Conservation (phyloP, 371 early-diverging fungal genomes). For the Antonospora locustae region DNA sequence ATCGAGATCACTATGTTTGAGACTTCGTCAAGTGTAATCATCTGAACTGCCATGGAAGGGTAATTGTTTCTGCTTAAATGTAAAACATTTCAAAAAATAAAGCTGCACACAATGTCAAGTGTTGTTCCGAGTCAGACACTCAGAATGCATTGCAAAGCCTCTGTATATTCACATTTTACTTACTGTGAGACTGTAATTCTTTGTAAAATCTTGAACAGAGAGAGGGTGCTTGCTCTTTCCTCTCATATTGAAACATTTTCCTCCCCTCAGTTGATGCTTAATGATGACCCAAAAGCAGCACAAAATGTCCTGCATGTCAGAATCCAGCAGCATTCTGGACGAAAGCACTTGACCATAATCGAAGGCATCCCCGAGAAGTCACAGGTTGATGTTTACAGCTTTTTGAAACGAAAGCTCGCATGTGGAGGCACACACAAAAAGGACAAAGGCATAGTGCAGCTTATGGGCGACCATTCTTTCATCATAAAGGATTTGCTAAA, state of each 20-base stretch:
- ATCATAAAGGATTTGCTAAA: neutral
- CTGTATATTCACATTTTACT: too few relatives aligned
- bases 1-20: conserved; percentile 28
- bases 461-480: conserved; percentile 28
- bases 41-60: conserved; percentile 7
- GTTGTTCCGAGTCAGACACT: too few relatives aligned
- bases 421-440: conserved; percentile 29
- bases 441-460: conserved; percentile 13
- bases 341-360: conserved; percentile 35
- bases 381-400: conserved; percentile 5
- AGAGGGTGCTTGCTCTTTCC: too few relatives aligned
- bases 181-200: too few relatives aligned
- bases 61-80: neutral
- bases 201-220: too few relatives aligned
- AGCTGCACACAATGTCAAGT: neutral
- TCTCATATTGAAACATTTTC: too few relatives aligned
- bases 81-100: neutral
- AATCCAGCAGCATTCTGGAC: conserved; percentile 30
- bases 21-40: conserved; percentile 37
- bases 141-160: too few relatives aligned
- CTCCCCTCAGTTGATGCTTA: too few relatives aligned
- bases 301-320: conserved; percentile 17
- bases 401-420: conserved; percentile 22
- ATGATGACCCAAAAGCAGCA: conserved; percentile 14
- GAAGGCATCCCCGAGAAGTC: conserved; percentile 12